phyloP scores from a whole-genome alignment of 2,329 filamentous ascomycete species.

The Claviceps purpurea region DNA sequence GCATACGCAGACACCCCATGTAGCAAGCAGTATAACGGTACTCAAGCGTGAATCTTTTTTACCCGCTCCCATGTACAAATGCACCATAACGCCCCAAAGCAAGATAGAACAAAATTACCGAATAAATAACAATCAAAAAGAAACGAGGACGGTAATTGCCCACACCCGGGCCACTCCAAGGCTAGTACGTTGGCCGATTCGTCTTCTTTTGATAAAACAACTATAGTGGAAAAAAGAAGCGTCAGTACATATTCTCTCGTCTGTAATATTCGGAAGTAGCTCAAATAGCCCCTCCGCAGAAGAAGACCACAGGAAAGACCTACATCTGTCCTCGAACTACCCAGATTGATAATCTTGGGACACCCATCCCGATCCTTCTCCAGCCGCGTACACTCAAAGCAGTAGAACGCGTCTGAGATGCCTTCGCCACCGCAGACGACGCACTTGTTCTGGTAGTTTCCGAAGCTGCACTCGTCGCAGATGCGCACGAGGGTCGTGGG shows the following conservation, averaged over 20 bases:
- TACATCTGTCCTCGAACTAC: conserved; percentile 88
- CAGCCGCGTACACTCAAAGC: conserved; percentile 92
- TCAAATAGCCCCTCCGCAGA: background rate
- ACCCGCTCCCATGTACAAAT: too few species aligned
- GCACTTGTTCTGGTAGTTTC: conserved; percentile 99
- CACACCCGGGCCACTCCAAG: conserved; percentile 33
- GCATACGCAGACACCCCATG: too few species aligned
- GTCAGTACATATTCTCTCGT: too few species aligned
- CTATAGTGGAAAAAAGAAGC: conserved; percentile 17
- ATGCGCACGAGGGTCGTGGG: conserved; percentile 95
- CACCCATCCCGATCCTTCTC: conserved; percentile 97
- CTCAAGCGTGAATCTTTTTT: too few species aligned
- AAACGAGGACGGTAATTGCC: conserved; percentile 13
- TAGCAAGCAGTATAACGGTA: too few species aligned
- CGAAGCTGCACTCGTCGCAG: conserved; percentile 98
- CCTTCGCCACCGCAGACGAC: conserved; percentile 97
- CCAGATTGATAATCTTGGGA: conserved; percentile 98
- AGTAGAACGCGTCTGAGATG: conserved; percentile 97
- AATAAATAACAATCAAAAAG: background rate
- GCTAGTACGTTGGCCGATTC: conserved; percentile 45
- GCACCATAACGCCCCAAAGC: too few species aligned
- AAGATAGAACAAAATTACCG: too few species aligned
- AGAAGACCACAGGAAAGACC: conserved; percentile 15
- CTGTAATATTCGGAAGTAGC: too few species aligned
- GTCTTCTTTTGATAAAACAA: conserved; percentile 56